Evolutionary conservation across 2,329 filamentous ascomycete species (phyloP).

Genomic region (Metarhizium robertsii): DNA sequence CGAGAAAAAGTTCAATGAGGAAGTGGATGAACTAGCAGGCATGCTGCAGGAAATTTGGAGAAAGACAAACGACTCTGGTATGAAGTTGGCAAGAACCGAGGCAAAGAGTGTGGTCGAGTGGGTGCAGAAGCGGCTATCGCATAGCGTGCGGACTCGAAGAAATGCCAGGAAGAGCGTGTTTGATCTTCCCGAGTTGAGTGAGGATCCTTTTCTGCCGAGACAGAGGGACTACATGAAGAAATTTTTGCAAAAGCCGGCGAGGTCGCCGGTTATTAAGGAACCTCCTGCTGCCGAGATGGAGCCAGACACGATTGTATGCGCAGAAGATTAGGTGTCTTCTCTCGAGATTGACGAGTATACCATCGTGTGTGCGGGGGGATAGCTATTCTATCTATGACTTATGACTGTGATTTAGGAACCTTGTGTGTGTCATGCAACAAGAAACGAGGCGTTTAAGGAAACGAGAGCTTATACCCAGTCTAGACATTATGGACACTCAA

Average conservation of each 20-base stretch:
- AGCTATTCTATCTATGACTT: slow-evolving; percentile 3
- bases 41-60: slow-evolving; percentile 48
- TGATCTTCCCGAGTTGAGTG: slow-evolving; percentile 23
- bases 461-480: background rate
- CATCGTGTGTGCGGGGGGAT: slow-evolving; percentile 14
- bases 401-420: background rate
- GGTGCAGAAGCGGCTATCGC: slow-evolving; percentile 62
- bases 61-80: slow-evolving; percentile 65
- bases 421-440: background rate
- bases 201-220: slow-evolving; percentile 30
- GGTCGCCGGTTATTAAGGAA: slow-evolving; percentile 2
- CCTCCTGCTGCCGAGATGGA: background rate
- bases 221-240: slow-evolving; percentile 42
- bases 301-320: slow-evolving; percentile 11
- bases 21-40: slow-evolving; percentile 57
- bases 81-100: slow-evolving; percentile 62
- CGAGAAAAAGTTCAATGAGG: slow-evolving; percentile 52
- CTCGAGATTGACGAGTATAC: background rate
- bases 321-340: slow-evolving; percentile 9
- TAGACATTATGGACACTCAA: background rate
- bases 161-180: slow-evolving; percentile 45
- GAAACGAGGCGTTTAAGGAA: background rate
- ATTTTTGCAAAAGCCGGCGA: slow-evolving; percentile 27
- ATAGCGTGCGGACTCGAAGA: slow-evolving; percentile 58
- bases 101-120: slow-evolving; percentile 68